Evolutionary conservation across 2,329 filamentous ascomycete species (phyloP).

Genomic region (Hypoxylon rubiginosum): DNA sequence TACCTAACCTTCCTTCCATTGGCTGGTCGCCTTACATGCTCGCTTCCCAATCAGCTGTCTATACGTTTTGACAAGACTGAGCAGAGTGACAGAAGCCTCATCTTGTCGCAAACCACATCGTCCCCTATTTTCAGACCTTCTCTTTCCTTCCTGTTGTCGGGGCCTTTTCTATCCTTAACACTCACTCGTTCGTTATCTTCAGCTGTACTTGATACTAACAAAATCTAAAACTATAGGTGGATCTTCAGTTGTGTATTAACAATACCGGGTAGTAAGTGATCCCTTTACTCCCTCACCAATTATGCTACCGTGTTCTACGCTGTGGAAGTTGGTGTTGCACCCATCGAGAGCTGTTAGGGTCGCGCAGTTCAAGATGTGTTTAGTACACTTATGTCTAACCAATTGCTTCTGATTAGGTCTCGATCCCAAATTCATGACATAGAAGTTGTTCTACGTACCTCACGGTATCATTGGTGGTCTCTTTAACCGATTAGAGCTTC

Average conservation of each 20-base stretch:
- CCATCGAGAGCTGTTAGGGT: not conserved
- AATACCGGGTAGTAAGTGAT: not conserved
- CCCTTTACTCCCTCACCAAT: not conserved
- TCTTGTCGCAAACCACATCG: constrained; percentile 16
- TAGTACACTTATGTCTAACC: constrained; percentile 11
- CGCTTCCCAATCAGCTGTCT: constrained; percentile 29
- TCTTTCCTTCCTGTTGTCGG: not conserved
- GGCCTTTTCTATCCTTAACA: not conserved
- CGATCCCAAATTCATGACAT: constrained; percentile 15
- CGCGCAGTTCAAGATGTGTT: not conserved
- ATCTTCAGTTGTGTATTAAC: not conserved
- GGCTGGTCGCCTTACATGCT: constrained; percentile 31
- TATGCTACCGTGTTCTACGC: not conserved
- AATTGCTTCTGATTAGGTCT: constrained; percentile 1
- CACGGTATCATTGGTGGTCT: not conserved
- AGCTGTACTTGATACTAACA: not conserved
- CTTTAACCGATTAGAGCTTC: not conserved
- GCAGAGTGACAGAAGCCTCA: constrained; percentile 12
- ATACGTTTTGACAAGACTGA: constrained; percentile 44
- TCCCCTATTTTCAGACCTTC: not conserved
- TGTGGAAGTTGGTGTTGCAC: not conserved
- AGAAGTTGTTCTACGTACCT: not conserved
- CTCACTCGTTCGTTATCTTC: not conserved
- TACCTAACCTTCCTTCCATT: constrained; percentile 38
- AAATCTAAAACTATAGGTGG: not conserved